Evolutionary conservation across 768 basidiomycete genomes (phyloP).

Genomic region (Lactarius vividus): DNA sequence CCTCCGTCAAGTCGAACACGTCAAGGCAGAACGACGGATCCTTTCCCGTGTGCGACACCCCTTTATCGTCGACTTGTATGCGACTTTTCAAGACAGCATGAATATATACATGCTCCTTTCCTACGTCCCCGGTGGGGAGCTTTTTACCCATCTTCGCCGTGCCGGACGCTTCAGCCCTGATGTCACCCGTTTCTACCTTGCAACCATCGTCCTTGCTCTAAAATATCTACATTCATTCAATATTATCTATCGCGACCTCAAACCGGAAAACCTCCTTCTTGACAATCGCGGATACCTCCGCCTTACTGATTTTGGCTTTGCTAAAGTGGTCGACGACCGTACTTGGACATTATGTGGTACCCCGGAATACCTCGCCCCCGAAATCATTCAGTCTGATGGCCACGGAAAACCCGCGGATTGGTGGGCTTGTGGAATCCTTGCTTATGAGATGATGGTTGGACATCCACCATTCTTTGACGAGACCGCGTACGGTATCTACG

Average conservation of each 20-base stretch:
- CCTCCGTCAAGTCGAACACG: slow-evolving; percentile 95
- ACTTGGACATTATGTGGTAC: slow-evolving; percentile 98
- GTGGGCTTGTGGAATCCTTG: slow-evolving; percentile 98
- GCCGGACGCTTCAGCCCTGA: slow-evolving; percentile 95
- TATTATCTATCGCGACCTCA: slow-evolving; percentile 98
- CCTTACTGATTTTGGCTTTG: slow-evolving; percentile 97
- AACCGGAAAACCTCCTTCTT: slow-evolving; percentile 97
- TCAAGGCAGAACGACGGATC: slow-evolving; percentile 94
- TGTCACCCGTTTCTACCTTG: slow-evolving; percentile 96
- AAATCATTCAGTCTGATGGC: slow-evolving; percentile 96
- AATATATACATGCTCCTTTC: slow-evolving; percentile 99
- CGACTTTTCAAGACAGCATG: slow-evolving; percentile 90
- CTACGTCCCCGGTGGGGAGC: slow-evolving; percentile 94
- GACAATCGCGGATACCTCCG: slow-evolving; percentile 92
- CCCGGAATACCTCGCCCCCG: slow-evolving; percentile 95
- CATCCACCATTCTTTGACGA: slow-evolving; percentile 99
- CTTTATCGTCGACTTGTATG: slow-evolving; percentile 95
- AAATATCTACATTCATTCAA: slow-evolving; percentile 94
- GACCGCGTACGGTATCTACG: slow-evolving; percentile 97
- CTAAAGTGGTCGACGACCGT: slow-evolving; percentile 95
- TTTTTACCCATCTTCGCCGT: slow-evolving; percentile 94
- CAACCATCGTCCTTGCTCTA: slow-evolving; percentile 91
- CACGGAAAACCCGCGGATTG: slow-evolving; percentile 98
- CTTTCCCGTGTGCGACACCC: slow-evolving; percentile 90
- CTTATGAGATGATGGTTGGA: slow-evolving; percentile 98